Evolutionary conservation across 306 rosid species (phyloP).

Genomic region (Castanea crenata): DNA sequence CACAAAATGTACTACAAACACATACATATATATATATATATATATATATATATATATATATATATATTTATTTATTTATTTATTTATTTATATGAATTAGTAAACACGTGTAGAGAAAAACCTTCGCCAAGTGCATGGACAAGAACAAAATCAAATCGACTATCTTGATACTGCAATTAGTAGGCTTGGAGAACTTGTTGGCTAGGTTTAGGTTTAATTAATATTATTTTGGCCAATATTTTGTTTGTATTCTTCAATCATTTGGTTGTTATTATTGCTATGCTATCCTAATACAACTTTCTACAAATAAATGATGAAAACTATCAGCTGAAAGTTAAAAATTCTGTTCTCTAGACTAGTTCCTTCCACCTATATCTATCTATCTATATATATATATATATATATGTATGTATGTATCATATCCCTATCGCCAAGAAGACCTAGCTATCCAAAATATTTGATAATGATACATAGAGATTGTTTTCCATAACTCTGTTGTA

Average conservation of each 20-base stretch:
- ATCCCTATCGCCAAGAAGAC: background rate
- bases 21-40: too few relatives aligned
- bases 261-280: background rate
- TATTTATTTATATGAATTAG: background rate
- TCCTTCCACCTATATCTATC: background rate
- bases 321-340: background rate
- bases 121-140: background rate
- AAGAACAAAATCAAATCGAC: background rate
- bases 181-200: background rate
- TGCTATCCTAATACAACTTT: background rate
- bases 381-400: too few relatives aligned
- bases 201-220: background rate
- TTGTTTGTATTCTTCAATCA: background rate
- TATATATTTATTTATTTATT: background rate
- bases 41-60: background rate
- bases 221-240: background rate
- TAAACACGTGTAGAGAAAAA: background rate
- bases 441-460: background rate
- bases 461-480: background rate
- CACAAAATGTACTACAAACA: background rate
- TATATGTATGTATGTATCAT: background rate
- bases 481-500: background rate
- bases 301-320: background rate
- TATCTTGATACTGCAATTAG: background rate
- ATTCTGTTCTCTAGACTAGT: background rate